Evolutionary conservation across 2,329 filamentous ascomycete genomes (phyloP).

Genomic region (Fusarium secorum): DNA sequence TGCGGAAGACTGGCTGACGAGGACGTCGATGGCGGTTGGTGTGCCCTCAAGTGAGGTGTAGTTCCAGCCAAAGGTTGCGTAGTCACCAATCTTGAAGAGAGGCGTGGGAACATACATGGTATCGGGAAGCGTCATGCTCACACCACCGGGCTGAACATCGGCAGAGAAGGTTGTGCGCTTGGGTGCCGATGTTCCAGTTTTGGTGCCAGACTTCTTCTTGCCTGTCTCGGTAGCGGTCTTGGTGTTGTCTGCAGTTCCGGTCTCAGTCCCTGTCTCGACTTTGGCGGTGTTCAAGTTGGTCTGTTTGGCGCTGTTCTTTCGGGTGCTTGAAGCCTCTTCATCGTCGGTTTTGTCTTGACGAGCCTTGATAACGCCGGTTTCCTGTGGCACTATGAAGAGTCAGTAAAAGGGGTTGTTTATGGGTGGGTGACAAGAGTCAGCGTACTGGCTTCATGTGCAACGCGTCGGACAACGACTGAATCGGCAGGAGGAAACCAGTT

Average conservation of each 20-base stretch:
- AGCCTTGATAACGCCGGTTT: slow-evolving; percentile 17
- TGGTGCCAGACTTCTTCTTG: slow-evolving; percentile 37
- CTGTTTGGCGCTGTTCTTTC: slow-evolving; percentile 35
- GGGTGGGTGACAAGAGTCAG: not conserved
- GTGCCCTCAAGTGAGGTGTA: slow-evolving; percentile 67
- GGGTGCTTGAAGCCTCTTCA: slow-evolving; percentile 30
- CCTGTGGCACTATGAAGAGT: slow-evolving; percentile 21
- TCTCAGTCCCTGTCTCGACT: slow-evolving; percentile 18
- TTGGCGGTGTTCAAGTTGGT: slow-evolving; percentile 54
- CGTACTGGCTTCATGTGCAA: slow-evolving; percentile 22
- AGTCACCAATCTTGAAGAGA: slow-evolving; percentile 68
- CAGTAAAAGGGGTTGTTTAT: not conserved
- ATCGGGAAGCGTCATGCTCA: slow-evolving; percentile 62
- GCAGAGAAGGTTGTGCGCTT: slow-evolving; percentile 55
- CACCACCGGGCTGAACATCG: slow-evolving; percentile 57
- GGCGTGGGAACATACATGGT: slow-evolving; percentile 53
- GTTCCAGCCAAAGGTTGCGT: slow-evolving; percentile 70
- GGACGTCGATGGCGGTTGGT: slow-evolving; percentile 67
- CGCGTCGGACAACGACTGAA: slow-evolving; percentile 53
- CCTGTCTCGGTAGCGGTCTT: slow-evolving; percentile 29
- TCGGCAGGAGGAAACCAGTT: slow-evolving; percentile 63
- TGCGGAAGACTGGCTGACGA: slow-evolving; percentile 63
- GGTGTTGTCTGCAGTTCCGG: slow-evolving; percentile 22
- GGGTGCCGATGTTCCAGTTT: slow-evolving; percentile 36
- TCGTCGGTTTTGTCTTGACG: slow-evolving; percentile 14